Evolutionary conservation across 257 asterid species (phyloP).

Genomic region (Scutellaria minor): DNA sequence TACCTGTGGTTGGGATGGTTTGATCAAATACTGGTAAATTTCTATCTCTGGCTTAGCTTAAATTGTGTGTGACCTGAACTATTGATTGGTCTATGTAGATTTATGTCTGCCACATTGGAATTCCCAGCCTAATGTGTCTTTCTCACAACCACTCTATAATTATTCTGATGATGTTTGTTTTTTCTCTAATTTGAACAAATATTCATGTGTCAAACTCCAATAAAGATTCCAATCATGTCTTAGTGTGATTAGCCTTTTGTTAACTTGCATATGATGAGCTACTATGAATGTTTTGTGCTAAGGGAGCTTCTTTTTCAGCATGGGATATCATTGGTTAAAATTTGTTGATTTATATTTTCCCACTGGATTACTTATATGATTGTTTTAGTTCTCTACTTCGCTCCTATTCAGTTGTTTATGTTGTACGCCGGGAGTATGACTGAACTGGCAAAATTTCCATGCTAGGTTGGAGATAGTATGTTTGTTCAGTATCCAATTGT

Average conservation of each 20-base stretch:
- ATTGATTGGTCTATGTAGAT: conserved; percentile 5
- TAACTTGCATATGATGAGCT: conserved; percentile 16
- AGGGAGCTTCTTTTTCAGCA: not conserved
- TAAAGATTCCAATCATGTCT: conserved; percentile 4
- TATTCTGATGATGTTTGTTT: conserved; percentile 18
- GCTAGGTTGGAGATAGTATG: conserved; percentile 9
- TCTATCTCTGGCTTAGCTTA: conserved; percentile 32
- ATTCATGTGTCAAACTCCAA: not conserved
- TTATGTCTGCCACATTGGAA: not conserved
- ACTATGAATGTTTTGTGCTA: not conserved
- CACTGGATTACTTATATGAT: conserved; percentile 17
- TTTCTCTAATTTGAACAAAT: not conserved
- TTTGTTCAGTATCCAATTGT: conserved; percentile 4
- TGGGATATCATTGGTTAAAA: conserved; percentile 5
- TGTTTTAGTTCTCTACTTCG: conserved; percentile 13
- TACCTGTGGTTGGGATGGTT: conserved; percentile 99
- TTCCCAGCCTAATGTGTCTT: not conserved
- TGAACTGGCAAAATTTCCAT: not conserved
- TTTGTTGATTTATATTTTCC: conserved; percentile 27
- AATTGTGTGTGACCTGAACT: not conserved
- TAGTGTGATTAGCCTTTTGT: conserved; percentile 5
- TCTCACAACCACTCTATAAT: conserved; percentile 1
- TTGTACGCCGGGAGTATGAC: not conserved
- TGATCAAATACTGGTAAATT: conserved; percentile 92
- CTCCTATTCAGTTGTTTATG: not conserved